Conservation (phyloP, 2,329 filamentous ascomycete species). For the Rutstroemia sp. region DNA sequence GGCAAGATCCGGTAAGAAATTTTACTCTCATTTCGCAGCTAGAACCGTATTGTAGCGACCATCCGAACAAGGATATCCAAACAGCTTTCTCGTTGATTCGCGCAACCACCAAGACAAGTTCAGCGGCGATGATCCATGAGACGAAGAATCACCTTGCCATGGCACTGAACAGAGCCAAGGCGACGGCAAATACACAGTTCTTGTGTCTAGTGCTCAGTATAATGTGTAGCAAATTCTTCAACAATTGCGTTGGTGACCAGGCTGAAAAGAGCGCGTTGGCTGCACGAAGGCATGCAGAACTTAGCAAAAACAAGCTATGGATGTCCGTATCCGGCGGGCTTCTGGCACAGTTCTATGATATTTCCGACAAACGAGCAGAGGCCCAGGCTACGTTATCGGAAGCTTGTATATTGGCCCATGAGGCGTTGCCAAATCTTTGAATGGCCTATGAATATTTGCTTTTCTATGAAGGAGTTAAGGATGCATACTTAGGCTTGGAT, state of each 20-base stretch:
- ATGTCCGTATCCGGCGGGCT: constrained; percentile 75
- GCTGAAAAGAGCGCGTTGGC: constrained; percentile 69
- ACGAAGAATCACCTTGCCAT: constrained; percentile 72
- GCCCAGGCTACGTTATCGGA: constrained; percentile 39
- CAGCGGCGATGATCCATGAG: constrained; percentile 59
- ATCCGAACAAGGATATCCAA: constrained; percentile 67
- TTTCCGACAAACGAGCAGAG: constrained; percentile 56
- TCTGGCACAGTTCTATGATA: constrained; percentile 66
- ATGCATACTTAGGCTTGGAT: not conserved
- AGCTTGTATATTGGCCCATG: constrained; percentile 28
- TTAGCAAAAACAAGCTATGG: constrained; percentile 67
- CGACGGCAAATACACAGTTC: constrained; percentile 68
- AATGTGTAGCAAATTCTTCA: constrained; percentile 66
- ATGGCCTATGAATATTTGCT: not conserved
- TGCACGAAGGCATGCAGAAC: constrained; percentile 58
- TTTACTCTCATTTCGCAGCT: constrained; percentile 57
- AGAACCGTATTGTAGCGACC: constrained; percentile 58
- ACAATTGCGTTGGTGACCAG: constrained; percentile 61
- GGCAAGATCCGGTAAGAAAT: constrained; percentile 51
- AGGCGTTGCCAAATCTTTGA: constrained; percentile 14
- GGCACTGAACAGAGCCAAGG: constrained; percentile 62
- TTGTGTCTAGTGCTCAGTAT: constrained; percentile 77
- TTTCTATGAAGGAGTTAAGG: not conserved
- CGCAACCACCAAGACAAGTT: constrained; percentile 57
- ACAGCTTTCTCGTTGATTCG: constrained; percentile 72